Evolutionary conservation across 495 filamentous ascomycete genomes (phyloP).

Genomic region (Aspergillus biplanus): DNA sequence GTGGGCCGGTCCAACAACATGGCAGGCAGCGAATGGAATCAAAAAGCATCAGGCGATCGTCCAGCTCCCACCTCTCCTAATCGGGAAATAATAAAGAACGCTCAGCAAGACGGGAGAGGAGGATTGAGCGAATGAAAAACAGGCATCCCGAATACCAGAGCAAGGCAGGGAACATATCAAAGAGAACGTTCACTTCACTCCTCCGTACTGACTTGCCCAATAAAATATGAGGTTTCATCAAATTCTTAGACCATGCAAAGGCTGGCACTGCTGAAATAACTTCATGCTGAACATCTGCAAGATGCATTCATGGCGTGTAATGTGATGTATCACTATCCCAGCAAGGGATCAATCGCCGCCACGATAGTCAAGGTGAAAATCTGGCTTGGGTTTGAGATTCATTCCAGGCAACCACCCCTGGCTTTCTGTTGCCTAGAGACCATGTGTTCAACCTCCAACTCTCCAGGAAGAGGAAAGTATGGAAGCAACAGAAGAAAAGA

Average conservation of each 20-base stretch:
- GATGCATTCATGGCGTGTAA: neutral
- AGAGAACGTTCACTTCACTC: neutral
- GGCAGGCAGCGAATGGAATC: neutral
- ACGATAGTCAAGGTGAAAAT: slow-evolving; percentile 1
- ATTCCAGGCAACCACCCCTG: slow-evolving; percentile 17
- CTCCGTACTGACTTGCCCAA: too few relatives aligned
- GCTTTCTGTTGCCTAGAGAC: slow-evolving; percentile 17
- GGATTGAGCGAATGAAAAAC: too few relatives aligned
- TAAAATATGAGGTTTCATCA: neutral
- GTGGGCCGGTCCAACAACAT: neutral
- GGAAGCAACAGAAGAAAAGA: neutral
- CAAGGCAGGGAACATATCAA: neutral
- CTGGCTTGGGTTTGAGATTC: slow-evolving; percentile 4
- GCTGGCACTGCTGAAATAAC: neutral
- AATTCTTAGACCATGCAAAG: neutral
- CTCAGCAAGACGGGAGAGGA: too few relatives aligned
- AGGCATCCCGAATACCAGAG: neutral
- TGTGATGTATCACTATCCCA: slow-evolving; percentile 15
- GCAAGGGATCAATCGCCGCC: slow-evolving; percentile 18
- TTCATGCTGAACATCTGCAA: too few relatives aligned
- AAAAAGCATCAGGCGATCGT: too few relatives aligned
- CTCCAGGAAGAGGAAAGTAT: neutral
- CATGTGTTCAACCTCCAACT: neutral
- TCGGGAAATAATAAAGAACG: too few relatives aligned
- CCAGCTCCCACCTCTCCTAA: too few relatives aligned